A percentile compares a stretch with the other conserved stretches of the same genome.
These are phyloP conservation scores for Rosa hybrid DNA, from an alignment of 331 rosid genomes.

Conservation along the genomic window DNA sequence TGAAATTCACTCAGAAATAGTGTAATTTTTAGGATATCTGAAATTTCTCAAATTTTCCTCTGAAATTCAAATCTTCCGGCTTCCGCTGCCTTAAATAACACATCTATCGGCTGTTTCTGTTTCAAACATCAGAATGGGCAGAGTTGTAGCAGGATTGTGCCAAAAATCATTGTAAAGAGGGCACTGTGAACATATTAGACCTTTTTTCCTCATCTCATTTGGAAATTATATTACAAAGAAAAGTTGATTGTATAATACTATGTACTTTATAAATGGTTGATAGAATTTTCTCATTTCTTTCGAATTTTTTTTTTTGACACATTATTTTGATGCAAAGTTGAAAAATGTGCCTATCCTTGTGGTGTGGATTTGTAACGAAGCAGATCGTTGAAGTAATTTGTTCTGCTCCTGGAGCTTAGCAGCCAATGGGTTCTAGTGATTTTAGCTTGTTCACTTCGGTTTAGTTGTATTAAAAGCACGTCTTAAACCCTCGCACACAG, in stretches of 20 bases:
- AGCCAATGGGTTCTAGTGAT: too few relatives aligned
- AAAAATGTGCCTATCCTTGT: neutral
- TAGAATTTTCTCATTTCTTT: too few relatives aligned
- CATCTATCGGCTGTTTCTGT: neutral
- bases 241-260: neutral
- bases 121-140: neutral
- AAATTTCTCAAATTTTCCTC: too few relatives aligned
- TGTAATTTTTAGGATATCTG: neutral
- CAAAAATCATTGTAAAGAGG: neutral
- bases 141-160: neutral
- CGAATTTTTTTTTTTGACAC: too few relatives aligned
- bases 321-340: too few relatives aligned
- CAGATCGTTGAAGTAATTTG: too few relatives aligned
- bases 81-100: neutral
- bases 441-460: too few relatives aligned
- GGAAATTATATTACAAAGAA: neutral
- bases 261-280: neutral
- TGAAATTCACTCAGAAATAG: neutral
- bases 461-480: too few relatives aligned
- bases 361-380: too few relatives aligned
- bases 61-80: neutral
- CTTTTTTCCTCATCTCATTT: neutral
- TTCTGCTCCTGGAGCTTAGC: too few relatives aligned
- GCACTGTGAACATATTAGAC: neutral
- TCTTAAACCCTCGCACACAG: too few relatives aligned